A percentile compares a stretch with the other conserved stretches of the same genome.
Evolutionary conservation across 345 rosid species (phyloP).

Genomic region (Bretschneidera sinensis): DNA sequence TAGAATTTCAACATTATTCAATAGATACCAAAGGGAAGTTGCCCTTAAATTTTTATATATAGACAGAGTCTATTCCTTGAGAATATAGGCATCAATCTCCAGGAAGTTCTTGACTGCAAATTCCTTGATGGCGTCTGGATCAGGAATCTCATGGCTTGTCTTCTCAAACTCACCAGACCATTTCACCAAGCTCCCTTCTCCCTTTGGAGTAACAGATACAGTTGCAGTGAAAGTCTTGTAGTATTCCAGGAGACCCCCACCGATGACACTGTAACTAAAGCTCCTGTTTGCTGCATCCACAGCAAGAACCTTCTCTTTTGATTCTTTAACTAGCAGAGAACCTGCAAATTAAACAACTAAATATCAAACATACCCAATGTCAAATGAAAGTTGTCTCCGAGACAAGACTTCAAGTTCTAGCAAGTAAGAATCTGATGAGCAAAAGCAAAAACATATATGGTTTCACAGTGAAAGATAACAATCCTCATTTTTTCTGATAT

Average conservation of each 20-base stretch:
- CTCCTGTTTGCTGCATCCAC: constrained; percentile 55
- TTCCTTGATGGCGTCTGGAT: constrained; percentile 67
- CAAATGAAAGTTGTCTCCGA: no score
- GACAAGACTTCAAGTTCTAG: no score
- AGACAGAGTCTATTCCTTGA: constrained; percentile 30
- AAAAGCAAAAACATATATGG: no score
- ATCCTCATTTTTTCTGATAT: no score
- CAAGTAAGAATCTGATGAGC: no score
- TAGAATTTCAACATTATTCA: no score
- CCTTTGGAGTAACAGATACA: constrained; percentile 51
- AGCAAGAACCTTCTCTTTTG: constrained; percentile 68
- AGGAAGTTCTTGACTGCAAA: constrained; percentile 66
- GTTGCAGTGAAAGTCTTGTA: constrained; percentile 65
- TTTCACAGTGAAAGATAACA: no score
- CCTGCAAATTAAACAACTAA: no score
- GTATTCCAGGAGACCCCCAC: constrained; percentile 71
- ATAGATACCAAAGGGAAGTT: no score
- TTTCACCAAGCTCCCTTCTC: constrained; percentile 58
- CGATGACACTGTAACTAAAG: constrained; percentile 56
- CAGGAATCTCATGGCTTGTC: constrained; percentile 61
- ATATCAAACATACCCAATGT: no score
- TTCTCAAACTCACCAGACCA: constrained; percentile 79
- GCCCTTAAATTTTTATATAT: no score
- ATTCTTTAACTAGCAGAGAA: constrained; percentile 58
- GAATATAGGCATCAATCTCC: constrained; percentile 64